These are phyloP conservation scores for Aspergillus niger DNA, from an alignment of 2,329 filamentous ascomycete genomes.

Conservation along the genomic window DNA sequence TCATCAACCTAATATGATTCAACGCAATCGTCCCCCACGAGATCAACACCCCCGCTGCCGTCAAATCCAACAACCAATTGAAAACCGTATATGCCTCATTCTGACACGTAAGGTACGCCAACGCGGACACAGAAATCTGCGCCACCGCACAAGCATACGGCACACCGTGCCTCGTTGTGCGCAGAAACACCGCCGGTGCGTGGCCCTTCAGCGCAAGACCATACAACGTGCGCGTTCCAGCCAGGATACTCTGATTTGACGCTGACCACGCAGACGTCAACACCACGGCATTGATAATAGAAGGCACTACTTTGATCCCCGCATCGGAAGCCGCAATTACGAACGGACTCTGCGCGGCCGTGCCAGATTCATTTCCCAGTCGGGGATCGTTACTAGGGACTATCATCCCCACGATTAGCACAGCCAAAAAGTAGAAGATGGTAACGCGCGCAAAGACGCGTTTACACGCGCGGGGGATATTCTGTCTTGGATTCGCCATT, in stretches of 20 bases:
- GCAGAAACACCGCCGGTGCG: conserved; percentile 54
- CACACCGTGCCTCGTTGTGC: conserved; percentile 38
- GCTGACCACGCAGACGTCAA: conserved; percentile 71
- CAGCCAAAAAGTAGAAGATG: conserved; percentile 60
- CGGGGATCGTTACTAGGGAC: conserved; percentile 56
- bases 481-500: conserved; percentile 54
- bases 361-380: conserved; percentile 27
- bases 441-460: conserved; percentile 58
- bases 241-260: conserved; percentile 66
- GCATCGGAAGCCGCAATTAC: conserved; percentile 72
- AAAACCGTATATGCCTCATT: conserved; percentile 63
- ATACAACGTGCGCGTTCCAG: conserved; percentile 56
- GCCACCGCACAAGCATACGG: conserved; percentile 47
- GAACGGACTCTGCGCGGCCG: conserved; percentile 54
- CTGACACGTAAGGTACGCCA: conserved; percentile 49
- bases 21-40: conserved; percentile 64
- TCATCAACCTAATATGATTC: conserved; percentile 61
- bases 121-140: conserved; percentile 44
- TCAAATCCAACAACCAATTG: conserved; percentile 65
- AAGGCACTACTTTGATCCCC: conserved; percentile 66
- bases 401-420: conserved; percentile 61
- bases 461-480: conserved; percentile 58
- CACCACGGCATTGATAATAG: conserved; percentile 75
- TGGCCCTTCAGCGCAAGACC: conserved; percentile 51
- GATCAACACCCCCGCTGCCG: conserved; percentile 63